Base-by-base conservation (phyloP, 2,329 filamentous ascomycete genomes). In the Nemania serpens region DNA sequence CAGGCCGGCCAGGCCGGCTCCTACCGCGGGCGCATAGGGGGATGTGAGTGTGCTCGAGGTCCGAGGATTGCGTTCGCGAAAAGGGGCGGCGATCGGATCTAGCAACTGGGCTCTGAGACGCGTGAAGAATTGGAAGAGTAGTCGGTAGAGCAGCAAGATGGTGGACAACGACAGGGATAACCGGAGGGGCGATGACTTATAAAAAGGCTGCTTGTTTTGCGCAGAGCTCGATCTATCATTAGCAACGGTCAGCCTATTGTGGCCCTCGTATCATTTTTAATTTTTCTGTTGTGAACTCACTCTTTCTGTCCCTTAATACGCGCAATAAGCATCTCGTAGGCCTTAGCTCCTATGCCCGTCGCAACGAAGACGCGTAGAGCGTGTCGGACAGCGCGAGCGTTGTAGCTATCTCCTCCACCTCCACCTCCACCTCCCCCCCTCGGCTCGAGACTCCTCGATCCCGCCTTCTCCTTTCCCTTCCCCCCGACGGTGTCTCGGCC, bases 121-220 rank as follows among this genome's bases (percentile, higher is more conserved):
- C 25, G 85, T 85, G 69, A 98, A 91, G 81, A 98, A 97, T 61
- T 94, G 91, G 77, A 94, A 92, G 25, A 98, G 86, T 1, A 97
- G 82, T 33, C 95, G 88, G 75, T 99, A 95, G 63, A 96, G 86
- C 45, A 98, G 86, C 18, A 98, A 83, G 65, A 97, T 92, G 2
- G 91, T 84, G 15, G 93, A 93, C 13, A 97, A 82, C 0, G 92
- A 95, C 9, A 93, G 80, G 0, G 93, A 94, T 10, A 97, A 82
- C 57, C 93, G 86, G 52, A 95, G 80, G 22, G 90, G 89, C 0
- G 88, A 82, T 0, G 88, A 91, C 63, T 83, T 85, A 77, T 85
- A 82, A 15, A 87, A 77, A 0, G 84, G 81, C 43, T 82, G 77
- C 68, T 83, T 85, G 68, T 82, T 74, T 57, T 72, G 65, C 3